A percentile compares a stretch with the other conserved stretches of the same genome.
phyloP scores from a whole-genome alignment of 768 basidiomycete genomes.

The Collybiopsis confluens region DNA sequence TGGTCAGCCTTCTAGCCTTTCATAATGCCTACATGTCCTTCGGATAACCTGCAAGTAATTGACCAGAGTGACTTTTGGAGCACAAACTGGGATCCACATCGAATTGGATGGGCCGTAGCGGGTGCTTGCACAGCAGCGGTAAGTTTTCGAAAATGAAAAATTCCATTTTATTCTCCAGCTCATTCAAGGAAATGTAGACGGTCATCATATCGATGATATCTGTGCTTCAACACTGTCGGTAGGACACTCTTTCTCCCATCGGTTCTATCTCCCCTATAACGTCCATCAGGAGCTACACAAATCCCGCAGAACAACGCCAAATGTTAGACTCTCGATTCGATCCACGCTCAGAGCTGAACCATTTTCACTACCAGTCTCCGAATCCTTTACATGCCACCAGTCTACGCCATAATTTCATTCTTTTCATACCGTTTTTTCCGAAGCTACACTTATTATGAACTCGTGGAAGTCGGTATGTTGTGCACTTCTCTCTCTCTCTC shows the following conservation, averaged over 20 bases:
- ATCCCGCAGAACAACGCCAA: slow-evolving; percentile 72
- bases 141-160: slow-evolving; percentile 18
- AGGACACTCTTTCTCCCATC: slow-evolving; percentile 15
- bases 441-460: slow-evolving; percentile 61
- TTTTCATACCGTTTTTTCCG: slow-evolving; percentile 83
- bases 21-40: slow-evolving; percentile 36
- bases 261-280: neutral
- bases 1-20: no score
- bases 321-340: slow-evolving; percentile 48
- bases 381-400: slow-evolving; percentile 78
- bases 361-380: slow-evolving; percentile 45
- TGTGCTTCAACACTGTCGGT: slow-evolving; percentile 64
- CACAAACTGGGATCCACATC: slow-evolving; percentile 49
- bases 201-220: slow-evolving; percentile 54
- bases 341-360: slow-evolving; percentile 6
- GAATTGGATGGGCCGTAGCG: slow-evolving; percentile 61
- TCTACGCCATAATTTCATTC: slow-evolving; percentile 82
- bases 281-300: slow-evolving; percentile 62
- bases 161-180: neutral
- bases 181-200: slow-evolving; percentile 35
- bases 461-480: slow-evolving; percentile 44
- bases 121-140: slow-evolving; percentile 50
- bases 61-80: slow-evolving; percentile 64
- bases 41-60: slow-evolving; percentile 40
- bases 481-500: no score